Evolutionary conservation across 176 grass and related monocot genomes (phyloP).

Genomic region (bread wheat (Triticum aestivum)): DNA sequence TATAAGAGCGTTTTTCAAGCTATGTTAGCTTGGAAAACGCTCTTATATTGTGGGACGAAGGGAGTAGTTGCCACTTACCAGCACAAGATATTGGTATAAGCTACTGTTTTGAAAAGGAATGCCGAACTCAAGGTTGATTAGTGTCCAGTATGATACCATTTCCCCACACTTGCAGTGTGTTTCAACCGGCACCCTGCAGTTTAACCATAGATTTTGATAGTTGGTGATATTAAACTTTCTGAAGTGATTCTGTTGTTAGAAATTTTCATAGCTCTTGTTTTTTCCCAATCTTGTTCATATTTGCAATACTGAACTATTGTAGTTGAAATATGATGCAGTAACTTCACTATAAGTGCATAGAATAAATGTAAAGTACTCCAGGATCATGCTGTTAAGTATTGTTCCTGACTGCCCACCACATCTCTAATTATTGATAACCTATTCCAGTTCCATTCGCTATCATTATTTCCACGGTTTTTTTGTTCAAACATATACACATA

Average conservation of each 20-base stretch:
- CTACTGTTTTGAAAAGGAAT: background rate
- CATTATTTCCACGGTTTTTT: background rate
- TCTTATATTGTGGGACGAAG: too few species aligned
- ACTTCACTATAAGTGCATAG: background rate
- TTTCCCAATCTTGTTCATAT: background rate
- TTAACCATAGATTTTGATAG: too few species aligned
- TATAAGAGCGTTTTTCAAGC: too few species aligned
- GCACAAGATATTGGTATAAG: too few species aligned
- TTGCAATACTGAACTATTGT: background rate
- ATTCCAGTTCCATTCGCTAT: background rate
- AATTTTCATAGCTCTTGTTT: background rate
- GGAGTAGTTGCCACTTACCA: too few species aligned
- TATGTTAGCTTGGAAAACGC: too few species aligned
- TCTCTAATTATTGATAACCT: background rate
- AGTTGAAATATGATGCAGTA: background rate
- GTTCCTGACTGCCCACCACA: background rate
- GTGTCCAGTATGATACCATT: background rate
- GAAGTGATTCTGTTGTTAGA: too few species aligned
- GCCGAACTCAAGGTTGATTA: background rate
- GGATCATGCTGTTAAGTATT: background rate
- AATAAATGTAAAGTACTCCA: background rate
- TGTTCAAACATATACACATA: background rate
- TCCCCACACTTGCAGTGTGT: background rate
- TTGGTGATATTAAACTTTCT: too few species aligned
- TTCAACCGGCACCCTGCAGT: too few species aligned